These are phyloP conservation scores for Rhodotorula sp. DNA, from an alignment of 1,284 basidiomycete genomes.

Conservation along the genomic window DNA sequence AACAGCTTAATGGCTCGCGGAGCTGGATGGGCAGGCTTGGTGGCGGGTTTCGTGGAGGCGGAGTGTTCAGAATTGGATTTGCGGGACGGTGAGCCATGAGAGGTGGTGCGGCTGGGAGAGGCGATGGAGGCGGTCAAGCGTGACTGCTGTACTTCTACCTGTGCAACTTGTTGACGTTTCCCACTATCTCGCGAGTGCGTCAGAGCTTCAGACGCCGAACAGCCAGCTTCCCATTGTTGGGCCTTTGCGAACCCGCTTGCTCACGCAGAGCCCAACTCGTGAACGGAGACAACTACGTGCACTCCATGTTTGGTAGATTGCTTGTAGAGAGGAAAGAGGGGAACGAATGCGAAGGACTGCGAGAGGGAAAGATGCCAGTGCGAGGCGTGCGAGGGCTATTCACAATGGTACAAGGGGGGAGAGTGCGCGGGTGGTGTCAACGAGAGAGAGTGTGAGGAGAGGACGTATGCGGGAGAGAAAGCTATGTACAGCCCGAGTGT, in stretches of 20 bases:
- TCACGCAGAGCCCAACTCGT: no score
- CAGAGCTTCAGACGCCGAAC: no score
- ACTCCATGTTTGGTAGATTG: not conserved
- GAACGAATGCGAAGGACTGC: not conserved
- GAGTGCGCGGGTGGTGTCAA: not conserved
- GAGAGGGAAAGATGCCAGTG: not conserved
- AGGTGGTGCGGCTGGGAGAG: not conserved
- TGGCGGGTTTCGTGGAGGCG: not conserved
- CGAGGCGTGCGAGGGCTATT: not conserved
- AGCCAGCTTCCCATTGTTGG: no score
- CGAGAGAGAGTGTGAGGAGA: not conserved
- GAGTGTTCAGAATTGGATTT: conserved; percentile 22
- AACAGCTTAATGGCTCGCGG: not conserved
- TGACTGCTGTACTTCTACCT: no score
- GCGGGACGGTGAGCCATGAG: conserved; percentile 6
- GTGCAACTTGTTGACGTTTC: no score
- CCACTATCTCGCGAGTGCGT: no score
- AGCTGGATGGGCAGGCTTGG: conserved; percentile 17
- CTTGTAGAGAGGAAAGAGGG: not conserved
- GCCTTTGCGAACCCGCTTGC: no score
- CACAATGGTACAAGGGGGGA: not conserved
- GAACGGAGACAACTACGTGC: not conserved
- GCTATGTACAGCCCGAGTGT: not conserved
- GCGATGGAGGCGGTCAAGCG: not conserved
- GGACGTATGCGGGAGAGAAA: not conserved